Base-by-base conservation (phyloP, 1,139 yeast species). In the Taiozyma onychis region DNA sequence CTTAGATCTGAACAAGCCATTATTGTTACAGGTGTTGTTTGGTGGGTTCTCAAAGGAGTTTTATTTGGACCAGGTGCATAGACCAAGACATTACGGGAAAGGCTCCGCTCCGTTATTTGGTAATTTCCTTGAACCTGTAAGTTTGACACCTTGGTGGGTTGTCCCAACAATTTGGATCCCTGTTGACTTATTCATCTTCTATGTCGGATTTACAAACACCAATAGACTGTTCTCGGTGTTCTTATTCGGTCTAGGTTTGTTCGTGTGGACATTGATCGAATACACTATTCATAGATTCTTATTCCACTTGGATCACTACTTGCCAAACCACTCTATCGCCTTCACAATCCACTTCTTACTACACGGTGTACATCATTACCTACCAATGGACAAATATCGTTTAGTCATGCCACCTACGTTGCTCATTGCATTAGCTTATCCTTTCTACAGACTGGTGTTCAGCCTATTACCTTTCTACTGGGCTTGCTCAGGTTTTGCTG, bases 341-440 rank as follows among this genome's bases (percentile, higher is more conserved):
- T 83, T 86, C 63, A 81, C 96, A 2, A 60, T 89, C 44, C 99
- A 93, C 69, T 93, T 93, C 75, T 70, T 90, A 56, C 75, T 91
- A 57, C 99, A 93, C 64, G 99, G 99, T 48, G 86, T 91, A 50
- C 99, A 93, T 67, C 99, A 93, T 68, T 93, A 89, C 69, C 76
- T 93, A 61, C 99, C 99, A 54, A 93, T 95, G 99, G 99, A 93
- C 71, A 80, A 81, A 52, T 76, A 83, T 68, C 82, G 99, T 66
- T 78, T 93, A 65, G 99, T 93, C 44, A 85, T 93, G 85, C 99
- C 99, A 6, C 99, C 99, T 45, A 75, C 97, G 0, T 73, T 93
- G 63, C 84, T 91, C 59, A 56, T 78, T 28, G 71, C 73, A 3
- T 64, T 85, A 46, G 74, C 83, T 50, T 71, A 71, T 18, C 93